A percentile compares a stretch with the other conserved stretches of the same genome.
These are phyloP conservation scores for Globisporangium rhizosaccharum DNA, from an alignment of 352 stramenopile species.

Conservation along the genomic window DNA sequence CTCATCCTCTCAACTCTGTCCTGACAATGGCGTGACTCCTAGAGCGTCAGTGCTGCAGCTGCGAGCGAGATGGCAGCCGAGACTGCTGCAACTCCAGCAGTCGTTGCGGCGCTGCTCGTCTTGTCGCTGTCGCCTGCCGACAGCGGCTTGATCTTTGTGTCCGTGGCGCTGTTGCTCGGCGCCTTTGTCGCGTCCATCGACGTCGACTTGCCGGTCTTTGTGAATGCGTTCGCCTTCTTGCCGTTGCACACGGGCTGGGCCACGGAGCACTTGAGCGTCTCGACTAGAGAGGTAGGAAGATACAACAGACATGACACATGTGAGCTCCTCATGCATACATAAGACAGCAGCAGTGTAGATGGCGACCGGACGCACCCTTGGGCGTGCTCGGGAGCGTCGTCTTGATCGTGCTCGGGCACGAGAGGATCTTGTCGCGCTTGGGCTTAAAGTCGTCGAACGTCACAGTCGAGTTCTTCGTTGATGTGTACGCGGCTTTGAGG, in stretches of 20 bases:
- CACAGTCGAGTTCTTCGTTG: slow-evolving; percentile 33
- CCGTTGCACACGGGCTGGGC: slow-evolving; percentile 54
- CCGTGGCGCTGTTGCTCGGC: slow-evolving; percentile 10
- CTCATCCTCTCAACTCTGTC: no score
- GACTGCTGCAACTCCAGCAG: background rate
- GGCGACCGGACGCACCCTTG: slow-evolving; percentile 17
- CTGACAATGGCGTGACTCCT: no score
- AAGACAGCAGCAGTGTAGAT: no score
- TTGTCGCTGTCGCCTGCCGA: background rate
- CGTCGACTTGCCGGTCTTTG: slow-evolving; percentile 21
- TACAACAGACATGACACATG: slow-evolving; percentile 1
- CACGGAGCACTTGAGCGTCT: slow-evolving; percentile 37
- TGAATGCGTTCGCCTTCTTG: slow-evolving; percentile 49
- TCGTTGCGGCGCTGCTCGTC: background rate
- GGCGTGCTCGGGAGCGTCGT: slow-evolving; percentile 23
- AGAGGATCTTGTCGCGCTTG: slow-evolving; percentile 18
- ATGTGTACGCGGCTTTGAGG: slow-evolving; percentile 49
- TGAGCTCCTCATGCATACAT: background rate
- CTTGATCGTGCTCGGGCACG: slow-evolving; percentile 22
- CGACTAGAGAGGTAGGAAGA: slow-evolving; percentile 19
- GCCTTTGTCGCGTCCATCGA: slow-evolving; percentile 6
- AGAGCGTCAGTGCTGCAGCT: no score
- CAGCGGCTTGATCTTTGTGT: background rate
- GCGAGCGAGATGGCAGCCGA: background rate
- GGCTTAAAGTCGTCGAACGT: slow-evolving; percentile 27